These are phyloP conservation scores for Globisporangium cederbergense DNA, from an alignment of 352 stramenopile genomes.

Conservation along the genomic window DNA sequence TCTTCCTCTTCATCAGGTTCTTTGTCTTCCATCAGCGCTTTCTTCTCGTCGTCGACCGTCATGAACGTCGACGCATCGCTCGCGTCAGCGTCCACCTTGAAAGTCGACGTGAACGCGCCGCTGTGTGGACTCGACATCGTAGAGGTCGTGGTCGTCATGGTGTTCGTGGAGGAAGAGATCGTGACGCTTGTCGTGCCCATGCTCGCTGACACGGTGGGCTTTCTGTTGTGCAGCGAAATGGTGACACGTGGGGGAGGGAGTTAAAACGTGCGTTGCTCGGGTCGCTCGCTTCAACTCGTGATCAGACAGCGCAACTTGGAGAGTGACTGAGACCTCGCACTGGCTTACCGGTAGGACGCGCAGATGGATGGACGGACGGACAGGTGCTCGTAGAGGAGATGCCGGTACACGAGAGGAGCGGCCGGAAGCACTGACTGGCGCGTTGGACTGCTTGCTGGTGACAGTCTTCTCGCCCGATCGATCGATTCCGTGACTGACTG, in stretches of 20 bases:
- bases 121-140: background rate
- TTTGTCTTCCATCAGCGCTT: constrained; percentile 12
- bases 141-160: background rate
- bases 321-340: background rate
- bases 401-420: background rate
- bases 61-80: background rate
- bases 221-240: constrained; percentile 18
- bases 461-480: constrained; percentile 2
- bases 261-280: background rate
- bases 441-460: constrained; percentile 3
- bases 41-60: constrained; percentile 14
- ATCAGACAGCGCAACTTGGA: background rate
- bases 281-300: background rate
- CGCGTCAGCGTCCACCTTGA: background rate
- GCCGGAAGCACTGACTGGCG: background rate
- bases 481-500: background rate
- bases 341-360: background rate
- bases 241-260: background rate
- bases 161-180: constrained; percentile 8
- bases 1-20: constrained; percentile 8
- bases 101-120: background rate
- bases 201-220: constrained; percentile 2
- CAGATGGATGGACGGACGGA: background rate
- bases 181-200: constrained; percentile 14
- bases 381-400: background rate